Evolutionary conservation across 768 basidiomycete genomes (phyloP).

Genomic region (Lactarius sp.): DNA sequence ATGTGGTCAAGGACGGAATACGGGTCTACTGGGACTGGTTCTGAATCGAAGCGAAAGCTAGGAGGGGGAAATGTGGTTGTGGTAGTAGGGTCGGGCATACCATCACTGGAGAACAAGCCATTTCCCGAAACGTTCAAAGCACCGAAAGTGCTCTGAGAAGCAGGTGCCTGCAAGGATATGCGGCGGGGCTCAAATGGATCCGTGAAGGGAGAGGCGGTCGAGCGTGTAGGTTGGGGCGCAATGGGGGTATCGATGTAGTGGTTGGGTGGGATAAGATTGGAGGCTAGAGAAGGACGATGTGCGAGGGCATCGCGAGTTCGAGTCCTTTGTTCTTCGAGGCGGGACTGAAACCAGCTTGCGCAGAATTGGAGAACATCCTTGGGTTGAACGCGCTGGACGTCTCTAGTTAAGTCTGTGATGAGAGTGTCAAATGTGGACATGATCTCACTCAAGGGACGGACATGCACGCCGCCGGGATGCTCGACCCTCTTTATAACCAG

Average conservation of each 20-base stretch:
- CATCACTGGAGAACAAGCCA: slow-evolving; percentile 56
- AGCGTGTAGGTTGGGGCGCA: slow-evolving; percentile 33
- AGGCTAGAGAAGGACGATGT: slow-evolving; percentile 46
- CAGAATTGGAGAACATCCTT: slow-evolving; percentile 89
- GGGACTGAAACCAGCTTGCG: slow-evolving; percentile 90
- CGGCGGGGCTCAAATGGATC: slow-evolving; percentile 44
- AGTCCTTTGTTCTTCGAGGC: slow-evolving; percentile 79
- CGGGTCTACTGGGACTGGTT: slow-evolving; percentile 47
- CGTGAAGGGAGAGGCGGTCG: slow-evolving; percentile 53
- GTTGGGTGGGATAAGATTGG: slow-evolving; percentile 47
- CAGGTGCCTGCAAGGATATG: slow-evolving; percentile 49
- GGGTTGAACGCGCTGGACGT: slow-evolving; percentile 80
- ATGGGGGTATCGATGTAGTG: slow-evolving; percentile 53
- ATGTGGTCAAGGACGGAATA: slow-evolving; percentile 35
- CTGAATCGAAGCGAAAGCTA: slow-evolving; percentile 54
- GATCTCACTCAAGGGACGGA: background rate
- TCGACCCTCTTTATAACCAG: background rate
- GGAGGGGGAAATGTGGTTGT: slow-evolving; percentile 38
- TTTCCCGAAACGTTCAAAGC: slow-evolving; percentile 79
- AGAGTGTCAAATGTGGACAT: slow-evolving; percentile 81
- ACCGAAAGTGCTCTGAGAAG: slow-evolving; percentile 68
- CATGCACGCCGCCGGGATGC: too few species aligned
- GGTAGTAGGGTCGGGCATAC: slow-evolving; percentile 27
- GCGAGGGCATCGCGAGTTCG: slow-evolving; percentile 63
- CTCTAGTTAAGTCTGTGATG: slow-evolving; percentile 79